phyloP scores from a whole-genome alignment of 2,329 filamentous ascomycete species.

The Cladosporium sp. region DNA sequence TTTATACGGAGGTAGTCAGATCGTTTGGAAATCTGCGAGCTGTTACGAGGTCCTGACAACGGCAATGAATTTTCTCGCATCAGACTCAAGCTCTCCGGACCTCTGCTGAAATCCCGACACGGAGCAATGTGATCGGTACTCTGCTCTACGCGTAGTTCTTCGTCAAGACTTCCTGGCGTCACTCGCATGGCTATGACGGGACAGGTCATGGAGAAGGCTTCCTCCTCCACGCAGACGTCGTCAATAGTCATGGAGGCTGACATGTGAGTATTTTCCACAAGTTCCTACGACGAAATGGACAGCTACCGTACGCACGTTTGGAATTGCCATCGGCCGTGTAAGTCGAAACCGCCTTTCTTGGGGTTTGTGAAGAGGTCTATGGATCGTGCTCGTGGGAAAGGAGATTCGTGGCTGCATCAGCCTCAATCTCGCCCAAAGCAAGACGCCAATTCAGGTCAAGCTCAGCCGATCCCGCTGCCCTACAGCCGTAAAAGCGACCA shows the following conservation, averaged over 20 bases:
- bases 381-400: conserved; percentile 41
- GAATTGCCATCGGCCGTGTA: conserved; percentile 41
- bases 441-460: too few species aligned
- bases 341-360: conserved; percentile 37
- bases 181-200: conserved; percentile 38
- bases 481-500: too few species aligned
- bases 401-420: conserved; percentile 33
- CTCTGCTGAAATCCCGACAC: conserved; percentile 41
- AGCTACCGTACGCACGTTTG: conserved; percentile 44
- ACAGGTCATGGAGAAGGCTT: conserved; percentile 43
- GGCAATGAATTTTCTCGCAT: conserved; percentile 36
- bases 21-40: conserved; percentile 45
- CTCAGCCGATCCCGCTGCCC: too few species aligned
- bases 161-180: conserved; percentile 40
- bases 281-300: conserved; percentile 45
- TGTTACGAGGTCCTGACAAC: conserved; percentile 34
- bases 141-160: conserved; percentile 46
- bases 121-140: conserved; percentile 41
- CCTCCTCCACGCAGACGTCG: conserved; percentile 40
- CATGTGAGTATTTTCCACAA: conserved; percentile 41
- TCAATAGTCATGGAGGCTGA: conserved; percentile 41
- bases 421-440: too few species aligned
- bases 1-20: too few species aligned
- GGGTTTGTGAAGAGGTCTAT: conserved; percentile 44
- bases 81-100: conserved; percentile 41